Evolutionary conservation across 768 basidiomycete genomes (phyloP).

Genomic region (Candolleomyces eurysporus): DNA sequence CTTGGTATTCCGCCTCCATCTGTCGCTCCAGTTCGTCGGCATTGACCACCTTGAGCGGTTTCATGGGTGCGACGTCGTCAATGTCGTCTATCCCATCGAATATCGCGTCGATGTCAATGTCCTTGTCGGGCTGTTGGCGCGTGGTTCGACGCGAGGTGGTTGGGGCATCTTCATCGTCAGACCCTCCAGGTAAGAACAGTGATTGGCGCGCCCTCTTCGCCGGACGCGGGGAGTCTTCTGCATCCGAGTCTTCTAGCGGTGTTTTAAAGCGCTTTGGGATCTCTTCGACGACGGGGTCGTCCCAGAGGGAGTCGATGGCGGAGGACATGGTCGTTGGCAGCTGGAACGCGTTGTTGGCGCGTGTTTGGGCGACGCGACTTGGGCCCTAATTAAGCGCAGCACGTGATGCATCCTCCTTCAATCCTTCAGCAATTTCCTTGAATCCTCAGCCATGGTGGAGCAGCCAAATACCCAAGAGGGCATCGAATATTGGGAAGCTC

Average conservation of each 20-base stretch:
- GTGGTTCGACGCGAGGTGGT: slow-evolving; percentile 28
- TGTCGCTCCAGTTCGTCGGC: slow-evolving; percentile 52
- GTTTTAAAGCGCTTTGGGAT: slow-evolving; percentile 16
- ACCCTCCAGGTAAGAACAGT: slow-evolving; percentile 57
- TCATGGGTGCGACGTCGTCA: slow-evolving; percentile 36
- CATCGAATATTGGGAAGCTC: slow-evolving; percentile 81
- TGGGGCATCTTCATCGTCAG: slow-evolving; percentile 49
- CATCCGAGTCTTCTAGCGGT: slow-evolving; percentile 18
- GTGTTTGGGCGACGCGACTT: slow-evolving; percentile 33
- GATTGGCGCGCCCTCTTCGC: slow-evolving; percentile 32
- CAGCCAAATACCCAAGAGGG: slow-evolving; percentile 70
- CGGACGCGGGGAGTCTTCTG: slow-evolving; percentile 24
- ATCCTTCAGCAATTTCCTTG: slow-evolving; percentile 8
- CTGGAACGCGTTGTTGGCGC: slow-evolving; percentile 39
- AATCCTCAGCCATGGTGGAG: slow-evolving; percentile 12
- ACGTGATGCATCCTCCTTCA: slow-evolving; percentile 20
- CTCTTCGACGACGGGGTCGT: slow-evolving; percentile 42
- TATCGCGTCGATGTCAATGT: slow-evolving; percentile 47
- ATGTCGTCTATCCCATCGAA: slow-evolving; percentile 38
- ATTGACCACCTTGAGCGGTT: slow-evolving; percentile 51
- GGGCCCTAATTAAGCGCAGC: slow-evolving; percentile 13
- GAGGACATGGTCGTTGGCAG: slow-evolving; percentile 25
- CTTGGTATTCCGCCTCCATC: slow-evolving; percentile 50
- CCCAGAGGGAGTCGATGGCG: slow-evolving; percentile 59
- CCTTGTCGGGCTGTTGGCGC: slow-evolving; percentile 32